phyloP scores from a whole-genome alignment of 345 rosid species.

The Salix purpurea region DNA sequence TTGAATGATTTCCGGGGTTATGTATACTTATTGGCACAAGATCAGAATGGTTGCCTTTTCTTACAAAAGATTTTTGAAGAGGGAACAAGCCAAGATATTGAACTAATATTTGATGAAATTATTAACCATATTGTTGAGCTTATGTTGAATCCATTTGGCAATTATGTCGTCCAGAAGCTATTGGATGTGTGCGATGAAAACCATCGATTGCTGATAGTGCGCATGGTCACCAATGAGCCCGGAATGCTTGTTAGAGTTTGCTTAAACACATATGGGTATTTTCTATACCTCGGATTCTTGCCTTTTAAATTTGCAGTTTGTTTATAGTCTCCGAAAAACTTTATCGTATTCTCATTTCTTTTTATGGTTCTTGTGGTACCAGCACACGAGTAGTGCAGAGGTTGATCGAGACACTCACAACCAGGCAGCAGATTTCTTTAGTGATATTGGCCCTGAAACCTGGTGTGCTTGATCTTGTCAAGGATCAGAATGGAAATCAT shows the following conservation, averaged over 20 bases:
- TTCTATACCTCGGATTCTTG: not conserved
- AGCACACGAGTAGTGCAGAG: conserved; percentile 63
- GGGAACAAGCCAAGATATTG: conserved; percentile 19
- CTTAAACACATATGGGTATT: conserved; percentile 35
- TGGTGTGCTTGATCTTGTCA: conserved; percentile 51
- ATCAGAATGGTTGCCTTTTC: conserved; percentile 30
- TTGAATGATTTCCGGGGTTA: conserved; percentile 23
- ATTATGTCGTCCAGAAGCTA: conserved; percentile 34
- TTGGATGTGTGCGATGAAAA: conserved; percentile 32
- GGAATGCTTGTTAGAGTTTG: conserved; percentile 27
- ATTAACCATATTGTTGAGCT: conserved; percentile 23
- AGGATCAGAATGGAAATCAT: conserved; percentile 76
- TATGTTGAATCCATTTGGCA: conserved; percentile 28
- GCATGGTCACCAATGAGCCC: conserved; percentile 18
- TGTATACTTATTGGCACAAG: conserved; percentile 25
- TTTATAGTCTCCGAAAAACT: not conserved
- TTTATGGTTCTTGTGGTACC: conserved; percentile 6
- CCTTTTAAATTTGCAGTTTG: not conserved
- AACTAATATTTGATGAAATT: conserved; percentile 25
- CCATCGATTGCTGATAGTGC: conserved; percentile 23
- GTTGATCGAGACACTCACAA: conserved; percentile 51
- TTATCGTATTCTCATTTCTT: not conserved
- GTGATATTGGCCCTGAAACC: conserved; percentile 46
- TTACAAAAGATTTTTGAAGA: conserved; percentile 33
- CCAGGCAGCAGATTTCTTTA: conserved; percentile 44